Percentiles rank a stretch among this genome's conserved stretches.
Conservation (phyloP, 352 stramenopile genomes). For the Pythium vanterpoolii region DNA sequence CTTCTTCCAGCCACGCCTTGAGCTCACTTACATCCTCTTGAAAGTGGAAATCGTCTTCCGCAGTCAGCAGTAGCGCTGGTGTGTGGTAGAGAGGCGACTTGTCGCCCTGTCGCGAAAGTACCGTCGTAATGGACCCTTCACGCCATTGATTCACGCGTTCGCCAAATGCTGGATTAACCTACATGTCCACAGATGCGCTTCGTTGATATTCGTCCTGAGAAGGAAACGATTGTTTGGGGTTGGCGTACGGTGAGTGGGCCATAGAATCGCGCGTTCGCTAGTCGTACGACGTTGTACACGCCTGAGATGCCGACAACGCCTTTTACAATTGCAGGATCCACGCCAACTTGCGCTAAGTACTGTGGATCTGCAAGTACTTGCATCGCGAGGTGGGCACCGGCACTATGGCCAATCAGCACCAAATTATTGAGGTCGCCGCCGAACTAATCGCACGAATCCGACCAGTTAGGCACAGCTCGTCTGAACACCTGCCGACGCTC, state of each 20-base stretch:
- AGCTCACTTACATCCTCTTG: slow-evolving; percentile 65
- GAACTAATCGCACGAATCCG: slow-evolving; percentile 35
- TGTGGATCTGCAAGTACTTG: slow-evolving; percentile 57
- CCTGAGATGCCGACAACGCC: slow-evolving; percentile 74
- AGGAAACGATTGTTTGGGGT: no score
- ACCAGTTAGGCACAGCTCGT: background rate
- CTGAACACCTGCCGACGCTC: background rate
- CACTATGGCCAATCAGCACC: slow-evolving; percentile 69
- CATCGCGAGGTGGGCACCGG: slow-evolving; percentile 77
- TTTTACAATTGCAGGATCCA: slow-evolving; percentile 38
- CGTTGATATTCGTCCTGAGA: background rate
- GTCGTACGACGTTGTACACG: slow-evolving; percentile 83
- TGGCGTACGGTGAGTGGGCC: slow-evolving; percentile 45
- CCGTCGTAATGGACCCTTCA: slow-evolving; percentile 58
- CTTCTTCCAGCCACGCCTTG: slow-evolving; percentile 46
- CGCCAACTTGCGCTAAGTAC: slow-evolving; percentile 36
- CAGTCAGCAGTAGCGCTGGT: slow-evolving; percentile 60
- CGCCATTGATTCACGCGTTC: slow-evolving; percentile 61
- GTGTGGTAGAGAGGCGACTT: slow-evolving; percentile 45
- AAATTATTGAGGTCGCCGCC: slow-evolving; percentile 60
- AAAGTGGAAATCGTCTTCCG: slow-evolving; percentile 83
- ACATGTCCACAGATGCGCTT: background rate
- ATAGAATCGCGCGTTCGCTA: slow-evolving; percentile 74
- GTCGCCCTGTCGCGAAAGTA: slow-evolving; percentile 34
- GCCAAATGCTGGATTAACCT: slow-evolving; percentile 66